phyloP scores from a whole-genome alignment of 192 early-diverging fungal species.

The Podila clonocystis region DNA sequence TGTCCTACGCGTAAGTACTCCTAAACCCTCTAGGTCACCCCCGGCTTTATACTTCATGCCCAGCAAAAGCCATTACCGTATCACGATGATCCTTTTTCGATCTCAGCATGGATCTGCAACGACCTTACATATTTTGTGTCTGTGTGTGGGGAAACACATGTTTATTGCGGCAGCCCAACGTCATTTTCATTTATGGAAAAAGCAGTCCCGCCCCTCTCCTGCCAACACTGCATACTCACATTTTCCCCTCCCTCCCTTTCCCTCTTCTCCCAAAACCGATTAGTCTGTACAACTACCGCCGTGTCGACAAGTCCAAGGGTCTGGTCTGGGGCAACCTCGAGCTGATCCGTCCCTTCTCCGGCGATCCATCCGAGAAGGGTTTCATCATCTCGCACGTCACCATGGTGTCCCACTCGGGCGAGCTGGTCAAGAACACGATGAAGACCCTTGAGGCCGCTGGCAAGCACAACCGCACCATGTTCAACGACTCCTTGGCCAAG shows the following conservation, averaged over 20 bases:
- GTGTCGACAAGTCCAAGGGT: constrained; percentile 64
- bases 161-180: too few relatives aligned
- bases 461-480: constrained; percentile 63
- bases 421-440: constrained; percentile 70
- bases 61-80: too few relatives aligned
- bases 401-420: constrained; percentile 80
- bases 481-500: constrained; percentile 65
- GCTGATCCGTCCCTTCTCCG: constrained; percentile 82
- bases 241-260: neutral
- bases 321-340: constrained; percentile 77
- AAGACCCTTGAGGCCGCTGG: constrained; percentile 65
- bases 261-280: neutral
- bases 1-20: constrained; percentile 65
- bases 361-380: constrained; percentile 77
- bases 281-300: constrained; percentile 90
- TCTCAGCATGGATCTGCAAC: too few relatives aligned
- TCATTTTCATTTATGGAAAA: too few relatives aligned
- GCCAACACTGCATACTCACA: too few relatives aligned
- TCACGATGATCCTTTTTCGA: too few relatives aligned
- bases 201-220: too few relatives aligned
- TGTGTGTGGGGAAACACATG: too few relatives aligned
- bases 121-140: too few relatives aligned
- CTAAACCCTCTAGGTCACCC: too few relatives aligned
- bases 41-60: too few relatives aligned
- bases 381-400: constrained; percentile 92